phyloP scores from a whole-genome alignment of 2,329 filamentous ascomycete genomes.

The Pestalotiopsis sp. region DNA sequence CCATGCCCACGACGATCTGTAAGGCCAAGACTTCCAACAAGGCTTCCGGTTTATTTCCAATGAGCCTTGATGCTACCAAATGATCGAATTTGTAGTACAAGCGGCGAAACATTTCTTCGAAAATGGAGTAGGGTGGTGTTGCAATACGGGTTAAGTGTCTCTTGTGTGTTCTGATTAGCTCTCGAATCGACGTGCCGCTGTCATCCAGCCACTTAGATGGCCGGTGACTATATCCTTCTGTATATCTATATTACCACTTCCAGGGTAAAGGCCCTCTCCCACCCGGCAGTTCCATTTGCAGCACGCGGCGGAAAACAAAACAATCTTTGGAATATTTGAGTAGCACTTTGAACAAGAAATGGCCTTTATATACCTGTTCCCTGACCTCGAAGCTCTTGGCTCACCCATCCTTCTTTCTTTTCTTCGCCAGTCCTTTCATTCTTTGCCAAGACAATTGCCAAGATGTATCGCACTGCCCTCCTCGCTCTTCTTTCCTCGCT shows the following conservation, averaged over 20 bases:
- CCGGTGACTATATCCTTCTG: not conserved
- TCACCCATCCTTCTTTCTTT: not conserved
- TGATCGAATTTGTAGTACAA: not conserved
- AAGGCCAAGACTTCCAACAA: not conserved
- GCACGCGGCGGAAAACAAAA: not conserved
- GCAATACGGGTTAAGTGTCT: not conserved
- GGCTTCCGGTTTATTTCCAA: not conserved
- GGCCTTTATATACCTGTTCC: not conserved
- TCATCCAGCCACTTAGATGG: not conserved
- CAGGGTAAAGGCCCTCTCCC: not conserved
- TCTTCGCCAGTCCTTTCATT: not conserved
- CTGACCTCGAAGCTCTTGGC: not conserved
- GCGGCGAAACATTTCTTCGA: not conserved
- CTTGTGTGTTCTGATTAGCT: not conserved
- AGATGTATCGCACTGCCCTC: not conserved
- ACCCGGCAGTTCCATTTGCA: not conserved
- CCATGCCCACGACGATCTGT: not conserved
- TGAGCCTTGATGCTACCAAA: not conserved
- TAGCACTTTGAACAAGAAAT: not conserved
- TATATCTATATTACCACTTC: constrained; percentile 3
- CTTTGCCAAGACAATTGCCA: not conserved
- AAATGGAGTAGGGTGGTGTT: not conserved
- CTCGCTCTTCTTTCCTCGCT: not conserved
- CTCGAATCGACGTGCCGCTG: not conserved
- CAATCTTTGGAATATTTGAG: not conserved